These are phyloP conservation scores for Ophiorrhiza pumila DNA, from an alignment of 257 asterid species.

Conservation along the genomic window DNA sequence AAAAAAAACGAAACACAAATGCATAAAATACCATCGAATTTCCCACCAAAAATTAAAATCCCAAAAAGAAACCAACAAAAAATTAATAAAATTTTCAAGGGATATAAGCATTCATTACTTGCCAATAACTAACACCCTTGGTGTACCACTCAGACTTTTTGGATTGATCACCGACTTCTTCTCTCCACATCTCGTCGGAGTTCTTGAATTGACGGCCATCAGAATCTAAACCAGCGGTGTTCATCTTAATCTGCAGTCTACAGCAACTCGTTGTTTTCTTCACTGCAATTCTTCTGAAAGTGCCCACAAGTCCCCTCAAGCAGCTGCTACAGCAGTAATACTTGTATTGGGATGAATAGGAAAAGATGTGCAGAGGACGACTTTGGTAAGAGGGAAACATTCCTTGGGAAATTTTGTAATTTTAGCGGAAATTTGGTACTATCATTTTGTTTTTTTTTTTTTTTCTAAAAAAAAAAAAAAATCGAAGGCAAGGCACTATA, in stretches of 20 bases:
- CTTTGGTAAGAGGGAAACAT: no score
- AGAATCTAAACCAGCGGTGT: conserved; percentile 58
- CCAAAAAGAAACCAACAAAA: neutral
- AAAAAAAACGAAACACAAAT: neutral
- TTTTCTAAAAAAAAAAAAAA: no score
- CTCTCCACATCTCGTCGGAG: conserved; percentile 93
- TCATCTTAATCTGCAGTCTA: conserved; percentile 33
- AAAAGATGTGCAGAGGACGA: no score
- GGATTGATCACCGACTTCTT: conserved; percentile 67
- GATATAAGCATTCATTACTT: conserved; percentile 33
- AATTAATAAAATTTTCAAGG: neutral
- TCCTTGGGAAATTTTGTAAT: conserved; percentile 6
- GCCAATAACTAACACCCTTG: conserved; percentile 82
- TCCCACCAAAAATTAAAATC: neutral
- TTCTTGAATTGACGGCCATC: conserved; percentile 69
- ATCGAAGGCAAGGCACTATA: no score
- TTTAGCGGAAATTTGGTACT: neutral
- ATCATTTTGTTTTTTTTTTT: no score
- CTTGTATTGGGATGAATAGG: neutral
- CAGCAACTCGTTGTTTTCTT: neutral
- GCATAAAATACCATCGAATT: neutral
- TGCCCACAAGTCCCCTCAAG: neutral
- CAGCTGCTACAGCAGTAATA: neutral
- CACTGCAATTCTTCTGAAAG: neutral
- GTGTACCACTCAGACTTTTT: conserved; percentile 79